A percentile compares a stretch with the other conserved stretches of the same genome.
Evolutionary conservation across 306 rosid genomes (phyloP).

Genomic region (Rubus parviflorus): DNA sequence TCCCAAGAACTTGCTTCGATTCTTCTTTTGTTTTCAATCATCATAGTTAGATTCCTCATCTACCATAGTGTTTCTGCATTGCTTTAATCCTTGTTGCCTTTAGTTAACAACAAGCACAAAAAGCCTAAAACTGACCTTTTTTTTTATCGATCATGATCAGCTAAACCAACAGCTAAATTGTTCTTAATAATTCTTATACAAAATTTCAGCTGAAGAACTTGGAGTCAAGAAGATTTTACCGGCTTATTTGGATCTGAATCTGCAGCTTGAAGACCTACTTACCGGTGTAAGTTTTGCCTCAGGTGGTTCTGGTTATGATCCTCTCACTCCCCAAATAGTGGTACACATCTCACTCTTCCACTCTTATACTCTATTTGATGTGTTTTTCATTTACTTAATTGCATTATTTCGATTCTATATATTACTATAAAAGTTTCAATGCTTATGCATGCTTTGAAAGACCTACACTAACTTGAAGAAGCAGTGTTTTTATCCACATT

Average conservation of each 20-base stretch:
- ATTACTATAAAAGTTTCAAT: too few species aligned
- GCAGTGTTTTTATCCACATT: too few species aligned
- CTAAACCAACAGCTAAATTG: too few species aligned
- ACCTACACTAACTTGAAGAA: too few species aligned
- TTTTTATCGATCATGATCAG: too few species aligned
- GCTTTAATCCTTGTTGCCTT: not conserved
- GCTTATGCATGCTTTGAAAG: too few species aligned
- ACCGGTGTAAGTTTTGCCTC: conserved; percentile 83
- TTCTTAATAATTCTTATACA: not conserved
- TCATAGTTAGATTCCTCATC: conserved; percentile 14
- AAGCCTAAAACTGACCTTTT: too few species aligned
- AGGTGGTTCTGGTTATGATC: conserved; percentile 72
- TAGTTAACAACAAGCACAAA: not conserved
- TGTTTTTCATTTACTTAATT: too few species aligned
- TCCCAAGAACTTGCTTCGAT: conserved; percentile 5
- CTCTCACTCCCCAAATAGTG: conserved; percentile 49
- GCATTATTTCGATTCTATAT: not conserved
- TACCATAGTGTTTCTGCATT: conserved; percentile 4
- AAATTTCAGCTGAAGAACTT: conserved; percentile 47
- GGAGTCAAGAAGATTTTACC: conserved; percentile 63
- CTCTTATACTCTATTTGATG: too few species aligned
- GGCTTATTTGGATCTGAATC: conserved; percentile 58
- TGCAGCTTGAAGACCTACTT: conserved; percentile 52
- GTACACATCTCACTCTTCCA: conserved; percentile 16
- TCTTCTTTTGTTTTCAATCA: conserved; percentile 6